These are phyloP conservation scores for Xerocomus nothofagi DNA, from an alignment of 1,284 basidiomycete species.

Conservation along the genomic window DNA sequence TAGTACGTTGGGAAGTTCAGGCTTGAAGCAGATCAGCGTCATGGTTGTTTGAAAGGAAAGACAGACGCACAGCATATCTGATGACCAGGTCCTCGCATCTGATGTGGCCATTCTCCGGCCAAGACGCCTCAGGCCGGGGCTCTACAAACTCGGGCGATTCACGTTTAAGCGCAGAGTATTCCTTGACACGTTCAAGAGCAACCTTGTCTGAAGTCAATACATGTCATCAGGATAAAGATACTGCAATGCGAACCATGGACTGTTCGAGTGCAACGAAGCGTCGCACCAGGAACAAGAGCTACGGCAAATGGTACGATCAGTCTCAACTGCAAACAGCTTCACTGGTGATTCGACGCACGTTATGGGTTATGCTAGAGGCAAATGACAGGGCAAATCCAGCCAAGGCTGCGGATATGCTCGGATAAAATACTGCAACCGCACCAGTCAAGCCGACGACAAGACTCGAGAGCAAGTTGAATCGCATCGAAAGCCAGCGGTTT, in stretches of 20 bases:
- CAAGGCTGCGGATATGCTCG: slow-evolving; percentile 71
- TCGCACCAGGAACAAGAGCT: slow-evolving; percentile 59
- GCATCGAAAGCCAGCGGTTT: slow-evolving; percentile 77
- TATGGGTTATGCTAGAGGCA: slow-evolving; percentile 70
- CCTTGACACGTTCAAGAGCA: slow-evolving; percentile 88
- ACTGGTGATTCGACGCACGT: slow-evolving; percentile 49
- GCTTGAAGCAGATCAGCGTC: slow-evolving; percentile 41
- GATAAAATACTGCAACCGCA: slow-evolving; percentile 65
- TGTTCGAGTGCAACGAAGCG: slow-evolving; percentile 87
- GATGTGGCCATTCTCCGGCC: slow-evolving; percentile 80
- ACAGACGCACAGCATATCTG: slow-evolving; percentile 73
- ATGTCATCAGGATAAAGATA: background rate
- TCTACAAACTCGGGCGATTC: slow-evolving; percentile 84
- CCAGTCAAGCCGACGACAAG: slow-evolving; percentile 74
- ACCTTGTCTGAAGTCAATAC: slow-evolving; percentile 48
- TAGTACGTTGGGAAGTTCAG: slow-evolving; percentile 83
- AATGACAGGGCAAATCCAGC: slow-evolving; percentile 88
- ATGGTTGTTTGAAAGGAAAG: background rate
- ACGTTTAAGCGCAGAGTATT: slow-evolving; percentile 78
- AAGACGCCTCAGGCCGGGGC: slow-evolving; percentile 78
- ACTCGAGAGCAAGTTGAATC: slow-evolving; percentile 81
- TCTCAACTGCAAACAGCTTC: slow-evolving; percentile 15
- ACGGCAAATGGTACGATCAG: slow-evolving; percentile 26
- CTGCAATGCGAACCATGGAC: slow-evolving; percentile 65
- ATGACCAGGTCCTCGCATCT: slow-evolving; percentile 82